These are phyloP conservation scores for Erysimum cheiri DNA, from an alignment of 441 rosid genomes.

Conservation along the genomic window DNA sequence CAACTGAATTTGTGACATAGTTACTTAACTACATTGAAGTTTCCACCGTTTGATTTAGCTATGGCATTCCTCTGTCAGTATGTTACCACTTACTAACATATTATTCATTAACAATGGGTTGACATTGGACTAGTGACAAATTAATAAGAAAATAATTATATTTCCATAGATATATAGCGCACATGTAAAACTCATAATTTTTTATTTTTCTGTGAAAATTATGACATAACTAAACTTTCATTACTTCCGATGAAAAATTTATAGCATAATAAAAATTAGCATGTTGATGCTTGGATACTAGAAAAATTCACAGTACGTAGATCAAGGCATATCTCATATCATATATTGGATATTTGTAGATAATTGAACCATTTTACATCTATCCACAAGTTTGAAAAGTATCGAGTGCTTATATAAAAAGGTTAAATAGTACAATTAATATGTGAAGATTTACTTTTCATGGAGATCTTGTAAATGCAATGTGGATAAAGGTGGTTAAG, in stretches of 20 bases:
- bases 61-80: background rate
- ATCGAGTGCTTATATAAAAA: background rate
- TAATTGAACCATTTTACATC: background rate
- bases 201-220: too few species aligned
- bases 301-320: background rate
- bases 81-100: background rate
- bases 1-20: background rate
- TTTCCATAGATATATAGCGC: background rate
- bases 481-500: slow-evolving; percentile 38
- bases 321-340: background rate
- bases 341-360: background rate
- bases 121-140: background rate
- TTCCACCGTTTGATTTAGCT: too few species aligned
- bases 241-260: too few species aligned
- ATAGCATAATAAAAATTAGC: too few species aligned
- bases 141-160: too few species aligned
- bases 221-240: too few species aligned
- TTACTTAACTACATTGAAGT: background rate
- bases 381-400: background rate
- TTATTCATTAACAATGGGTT: background rate
- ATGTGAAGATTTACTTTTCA: slow-evolving; percentile 1
- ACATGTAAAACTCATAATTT: too few species aligned
- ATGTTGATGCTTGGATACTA: background rate
- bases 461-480: slow-evolving; percentile 14
- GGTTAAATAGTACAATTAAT: background rate